Conservation (phyloP, 805 yeast genomes). For the Dipodascopsis uninucleata region DNA sequence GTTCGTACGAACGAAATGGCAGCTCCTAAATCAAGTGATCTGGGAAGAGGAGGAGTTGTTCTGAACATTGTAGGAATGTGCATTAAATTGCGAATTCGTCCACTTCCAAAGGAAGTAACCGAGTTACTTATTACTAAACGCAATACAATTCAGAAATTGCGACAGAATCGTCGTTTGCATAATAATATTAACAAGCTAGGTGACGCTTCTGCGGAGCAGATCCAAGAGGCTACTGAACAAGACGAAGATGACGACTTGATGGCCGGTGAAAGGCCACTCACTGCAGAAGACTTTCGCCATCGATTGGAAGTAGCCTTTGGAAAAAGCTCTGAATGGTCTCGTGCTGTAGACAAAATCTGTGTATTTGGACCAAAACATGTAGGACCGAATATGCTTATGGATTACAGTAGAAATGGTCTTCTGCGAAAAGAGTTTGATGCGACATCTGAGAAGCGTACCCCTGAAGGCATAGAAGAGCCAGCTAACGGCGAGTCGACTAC, state of each 20-base stretch:
- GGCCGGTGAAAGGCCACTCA: constrained; percentile 29
- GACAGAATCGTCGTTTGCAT: not conserved
- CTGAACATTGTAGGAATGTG: constrained; percentile 43
- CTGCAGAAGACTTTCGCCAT: constrained; percentile 36
- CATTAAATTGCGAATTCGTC: constrained; percentile 45
- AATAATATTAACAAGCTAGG: constrained; percentile 2
- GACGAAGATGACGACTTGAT: constrained; percentile 24
- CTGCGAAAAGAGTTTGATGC: constrained; percentile 11
- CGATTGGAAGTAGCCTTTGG: constrained; percentile 37
- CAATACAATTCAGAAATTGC: constrained; percentile 14
- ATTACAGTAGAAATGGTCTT: constrained; percentile 37
- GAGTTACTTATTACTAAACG: constrained; percentile 42
- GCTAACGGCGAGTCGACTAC: too few species aligned
- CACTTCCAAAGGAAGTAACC: constrained; percentile 53
- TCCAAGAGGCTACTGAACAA: not conserved
- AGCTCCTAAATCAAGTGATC: constrained; percentile 44
- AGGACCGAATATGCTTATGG: constrained; percentile 74
- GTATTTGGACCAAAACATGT: constrained; percentile 73
- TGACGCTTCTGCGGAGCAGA: constrained; percentile 4
- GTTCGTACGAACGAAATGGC: constrained; percentile 50
- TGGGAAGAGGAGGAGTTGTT: constrained; percentile 47
- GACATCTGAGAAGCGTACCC: constrained; percentile 38
- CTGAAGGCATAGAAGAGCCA: constrained; percentile 29
- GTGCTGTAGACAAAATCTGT: constrained; percentile 42
- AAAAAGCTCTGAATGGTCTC: constrained; percentile 31